These are phyloP conservation scores for Fusarium coicis DNA, from an alignment of 2,329 filamentous ascomycete species.

Conservation along the genomic window DNA sequence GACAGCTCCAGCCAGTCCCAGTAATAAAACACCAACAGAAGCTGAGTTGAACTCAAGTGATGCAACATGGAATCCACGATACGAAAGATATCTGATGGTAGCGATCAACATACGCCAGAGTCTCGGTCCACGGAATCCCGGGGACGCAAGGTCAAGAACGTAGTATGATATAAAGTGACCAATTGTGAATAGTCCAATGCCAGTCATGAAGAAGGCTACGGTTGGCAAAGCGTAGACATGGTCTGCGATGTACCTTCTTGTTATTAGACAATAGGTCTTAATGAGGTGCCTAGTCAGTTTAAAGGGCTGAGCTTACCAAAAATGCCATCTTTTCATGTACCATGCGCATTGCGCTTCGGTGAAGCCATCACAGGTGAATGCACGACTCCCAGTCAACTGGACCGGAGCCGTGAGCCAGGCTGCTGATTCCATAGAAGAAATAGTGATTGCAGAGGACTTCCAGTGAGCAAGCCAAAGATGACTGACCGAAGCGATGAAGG, in stretches of 20 bases:
- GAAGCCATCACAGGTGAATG: neutral
- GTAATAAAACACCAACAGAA: neutral
- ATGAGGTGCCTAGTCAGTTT: accelerated
- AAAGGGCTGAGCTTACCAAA: neutral
- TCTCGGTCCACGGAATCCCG: accelerated
- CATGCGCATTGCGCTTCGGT: neutral
- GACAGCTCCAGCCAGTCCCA: neutral
- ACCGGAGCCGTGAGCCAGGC: neutral
- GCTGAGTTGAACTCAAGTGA: neutral
- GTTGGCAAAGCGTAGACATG: neutral
- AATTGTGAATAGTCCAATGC: neutral
- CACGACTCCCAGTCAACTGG: neutral
- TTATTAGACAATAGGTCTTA: accelerated
- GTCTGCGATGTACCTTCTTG: neutral
- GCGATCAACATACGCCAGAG: accelerated
- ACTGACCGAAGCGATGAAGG: too few relatives aligned
- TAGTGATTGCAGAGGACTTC: accelerated
- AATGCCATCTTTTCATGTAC: neutral
- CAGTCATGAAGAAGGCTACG: neutral
- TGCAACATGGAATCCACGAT: neutral
- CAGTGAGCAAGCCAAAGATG: too few relatives aligned
- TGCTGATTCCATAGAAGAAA: neutral
- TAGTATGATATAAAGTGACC: neutral
- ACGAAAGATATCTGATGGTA: neutral
- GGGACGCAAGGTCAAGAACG: neutral